A percentile compares a stretch with the other conserved stretches of the same genome.
Evolutionary conservation across 768 basidiomycete genomes (phyloP).

Genomic region (Pisolithus microcarpus): DNA sequence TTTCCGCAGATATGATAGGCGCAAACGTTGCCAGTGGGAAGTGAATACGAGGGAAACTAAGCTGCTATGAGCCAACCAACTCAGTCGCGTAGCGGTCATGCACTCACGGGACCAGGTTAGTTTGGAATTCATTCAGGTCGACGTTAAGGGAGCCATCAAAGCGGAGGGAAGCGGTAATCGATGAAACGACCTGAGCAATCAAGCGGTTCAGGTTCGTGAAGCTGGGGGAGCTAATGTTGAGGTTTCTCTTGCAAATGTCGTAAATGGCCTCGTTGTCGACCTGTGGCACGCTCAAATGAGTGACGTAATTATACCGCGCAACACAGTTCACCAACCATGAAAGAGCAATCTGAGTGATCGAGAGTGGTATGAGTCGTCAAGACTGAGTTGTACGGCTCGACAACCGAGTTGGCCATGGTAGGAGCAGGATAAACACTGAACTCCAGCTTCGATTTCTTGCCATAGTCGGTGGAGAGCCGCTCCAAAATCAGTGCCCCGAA

Average conservation of each 20-base stretch:
- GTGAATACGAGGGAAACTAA: conserved; percentile 93
- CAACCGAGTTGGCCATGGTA: conserved; percentile 87
- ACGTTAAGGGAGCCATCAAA: conserved; percentile 62
- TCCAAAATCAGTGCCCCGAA: conserved; percentile 96
- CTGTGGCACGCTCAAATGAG: conserved; percentile 24
- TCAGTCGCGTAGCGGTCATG: background rate
- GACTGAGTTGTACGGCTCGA: conserved; percentile 97
- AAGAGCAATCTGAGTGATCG: conserved; percentile 98
- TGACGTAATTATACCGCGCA: conserved; percentile 1
- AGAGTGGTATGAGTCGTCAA: conserved; percentile 97
- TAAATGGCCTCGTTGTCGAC: conserved; percentile 81
- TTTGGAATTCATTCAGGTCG: conserved; percentile 96
- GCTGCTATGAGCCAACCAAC: background rate
- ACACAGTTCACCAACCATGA: conserved; percentile 62
- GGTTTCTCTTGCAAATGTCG: conserved; percentile 82
- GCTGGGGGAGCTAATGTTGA: conserved; percentile 79
- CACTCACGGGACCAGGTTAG: conserved; percentile 92
- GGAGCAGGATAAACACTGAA: conserved; percentile 97
- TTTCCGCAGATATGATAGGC: conserved; percentile 88
- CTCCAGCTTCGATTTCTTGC: conserved; percentile 98
- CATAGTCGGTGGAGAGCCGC: conserved; percentile 92
- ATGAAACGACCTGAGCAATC: conserved; percentile 98
- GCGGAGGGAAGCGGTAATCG: conserved; percentile 85
- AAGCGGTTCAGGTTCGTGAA: conserved; percentile 94
- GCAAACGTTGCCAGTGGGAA: conserved; percentile 98